Evolutionary conservation across 139 green algal genomes (phyloP), one percentile per base, ranked within the genome.

Genomic region (Desmodesmus armatus): DNA sequence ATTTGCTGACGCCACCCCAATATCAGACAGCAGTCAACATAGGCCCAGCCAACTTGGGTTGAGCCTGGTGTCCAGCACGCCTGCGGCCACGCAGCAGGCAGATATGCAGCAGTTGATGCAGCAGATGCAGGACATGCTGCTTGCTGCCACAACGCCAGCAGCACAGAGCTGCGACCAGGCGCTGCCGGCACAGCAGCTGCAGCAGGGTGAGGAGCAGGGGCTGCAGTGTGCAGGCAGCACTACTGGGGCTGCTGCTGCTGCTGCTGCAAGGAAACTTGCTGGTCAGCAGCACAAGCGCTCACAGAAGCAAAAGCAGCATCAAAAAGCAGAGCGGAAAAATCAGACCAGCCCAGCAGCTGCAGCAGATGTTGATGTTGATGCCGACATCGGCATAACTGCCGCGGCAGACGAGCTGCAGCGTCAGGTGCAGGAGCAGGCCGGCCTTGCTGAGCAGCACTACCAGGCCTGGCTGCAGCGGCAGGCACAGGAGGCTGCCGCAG

Each of bases 381-480:
- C 69, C 47, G 69, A 41, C n/a, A 58, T 17, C 19, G 39, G 39
- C 1, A n/a, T n/a, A n/a, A 23, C n/a, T 6, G 33, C 43, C 39
- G 62, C 33, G 51, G 60, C 65, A 86, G 51, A 75, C 29, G 69
- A 77, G 69, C 40, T 55, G 37, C 69, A 47, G 37, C 69, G 29
- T 23, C 69, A 77, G 39, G 40, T 27, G 3, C 69, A 43, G 35
- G 23, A 53, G 43, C 37, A 83, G 51, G 58, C 60, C 69, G n/a
- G n/a, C n/a, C n/a, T n/a, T 69, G 9, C 60, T 69, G 35, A 71
- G 75, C 60, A 21, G 49, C 21, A 83, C 73, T 71, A 55, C 13
- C 35, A 41, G 55, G 29, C 63, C 41, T 25, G 73, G 40, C 35
- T 40, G 81, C 58, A 51, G 82, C 58, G 44, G 69, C 76, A 39